These are phyloP conservation scores for Aspergillus kassunensis DNA, from an alignment of 495 filamentous ascomycete genomes.

Conservation along the genomic window DNA sequence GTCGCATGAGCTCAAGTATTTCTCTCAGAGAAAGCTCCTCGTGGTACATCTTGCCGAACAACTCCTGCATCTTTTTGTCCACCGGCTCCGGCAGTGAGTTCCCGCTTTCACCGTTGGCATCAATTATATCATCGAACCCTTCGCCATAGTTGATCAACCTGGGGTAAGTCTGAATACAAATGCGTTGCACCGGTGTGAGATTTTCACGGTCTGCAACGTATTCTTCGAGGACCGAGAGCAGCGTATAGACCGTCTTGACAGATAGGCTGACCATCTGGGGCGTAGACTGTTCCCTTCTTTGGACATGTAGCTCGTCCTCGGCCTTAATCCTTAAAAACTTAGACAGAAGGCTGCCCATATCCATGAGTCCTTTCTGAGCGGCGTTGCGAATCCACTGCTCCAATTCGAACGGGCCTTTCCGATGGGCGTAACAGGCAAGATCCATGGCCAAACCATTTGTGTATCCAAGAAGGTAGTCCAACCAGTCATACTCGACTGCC, in stretches of 20 bases:
- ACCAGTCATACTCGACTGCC: constrained; percentile 71
- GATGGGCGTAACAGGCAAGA: constrained; percentile 83
- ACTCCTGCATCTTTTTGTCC: constrained; percentile 88
- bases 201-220: constrained; percentile 54
- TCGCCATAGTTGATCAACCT: constrained; percentile 94
- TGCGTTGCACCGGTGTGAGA: constrained; percentile 65
- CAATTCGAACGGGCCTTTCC: constrained; percentile 72
- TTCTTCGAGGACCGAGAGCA: constrained; percentile 76
- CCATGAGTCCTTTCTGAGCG: constrained; percentile 49
- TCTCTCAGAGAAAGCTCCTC: constrained; percentile 75
- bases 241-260: constrained; percentile 76
- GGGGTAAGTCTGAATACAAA: constrained; percentile 90
- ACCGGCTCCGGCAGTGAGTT: constrained; percentile 75
- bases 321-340: constrained; percentile 81
- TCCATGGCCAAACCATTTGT: constrained; percentile 82
- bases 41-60: constrained; percentile 95
- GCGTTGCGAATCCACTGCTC: constrained; percentile 74
- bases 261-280: constrained; percentile 68
- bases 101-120: constrained; percentile 72
- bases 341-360: constrained; percentile 60
- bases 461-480: constrained; percentile 71
- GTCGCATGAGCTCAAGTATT: constrained; percentile 74
- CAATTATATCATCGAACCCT: constrained; percentile 83
- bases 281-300: constrained; percentile 55
- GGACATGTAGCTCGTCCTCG: constrained; percentile 68